Percentiles rank a stretch among this genome's conserved stretches.
These are phyloP conservation scores for Backusella psychrophila DNA, from an alignment of 192 early-diverging fungal genomes.

Conservation along the genomic window DNA sequence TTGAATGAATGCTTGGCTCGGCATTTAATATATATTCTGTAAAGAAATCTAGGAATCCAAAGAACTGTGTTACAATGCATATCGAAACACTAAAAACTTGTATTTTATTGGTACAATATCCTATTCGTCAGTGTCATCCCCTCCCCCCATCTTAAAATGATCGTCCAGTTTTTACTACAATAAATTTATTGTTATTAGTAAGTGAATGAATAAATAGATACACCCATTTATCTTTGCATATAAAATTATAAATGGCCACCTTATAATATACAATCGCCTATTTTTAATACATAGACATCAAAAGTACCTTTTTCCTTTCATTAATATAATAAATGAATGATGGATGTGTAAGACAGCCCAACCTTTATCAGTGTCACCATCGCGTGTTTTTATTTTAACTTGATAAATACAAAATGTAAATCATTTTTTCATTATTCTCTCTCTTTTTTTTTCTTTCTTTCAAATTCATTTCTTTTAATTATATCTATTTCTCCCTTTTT, in stretches of 20 bases:
- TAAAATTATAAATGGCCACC: background rate
- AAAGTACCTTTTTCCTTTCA: background rate
- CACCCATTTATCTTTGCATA: background rate
- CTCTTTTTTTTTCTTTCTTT: background rate
- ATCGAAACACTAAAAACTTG: background rate
- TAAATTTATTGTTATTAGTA: background rate
- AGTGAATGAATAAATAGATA: background rate
- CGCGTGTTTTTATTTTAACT: background rate
- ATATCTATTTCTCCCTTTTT: background rate
- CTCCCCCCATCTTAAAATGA: background rate
- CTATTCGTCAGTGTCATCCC: background rate
- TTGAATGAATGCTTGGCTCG: background rate
- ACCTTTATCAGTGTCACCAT: conserved; percentile 10
- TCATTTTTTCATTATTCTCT: background rate
- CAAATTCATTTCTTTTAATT: background rate
- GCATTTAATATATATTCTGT: conserved; percentile 5
- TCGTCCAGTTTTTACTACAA: background rate
- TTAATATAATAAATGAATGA: conserved; percentile 7
- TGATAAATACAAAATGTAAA: background rate
- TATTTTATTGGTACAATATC: background rate
- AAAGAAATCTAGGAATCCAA: background rate
- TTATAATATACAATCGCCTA: background rate
- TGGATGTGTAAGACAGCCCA: conserved; percentile 3
- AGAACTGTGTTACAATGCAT: conserved; percentile 5
- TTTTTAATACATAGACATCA: background rate